Base-by-base conservation (phyloP, 805 yeast genomes). In the Kodamaea neixiangensis region DNA sequence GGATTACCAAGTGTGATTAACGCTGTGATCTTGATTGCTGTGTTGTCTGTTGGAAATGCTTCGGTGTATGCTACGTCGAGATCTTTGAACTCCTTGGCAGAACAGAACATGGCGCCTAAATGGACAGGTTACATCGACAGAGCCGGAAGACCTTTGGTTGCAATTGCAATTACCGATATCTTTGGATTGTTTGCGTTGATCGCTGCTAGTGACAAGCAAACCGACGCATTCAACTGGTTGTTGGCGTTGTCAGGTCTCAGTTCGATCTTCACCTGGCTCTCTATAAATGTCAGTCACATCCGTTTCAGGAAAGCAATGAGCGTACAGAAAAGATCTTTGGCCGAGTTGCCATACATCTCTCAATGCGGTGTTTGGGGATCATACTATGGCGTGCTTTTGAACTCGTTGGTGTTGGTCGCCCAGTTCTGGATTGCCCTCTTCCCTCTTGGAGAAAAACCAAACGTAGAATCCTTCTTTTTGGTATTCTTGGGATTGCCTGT, bases 91-190 rank as follows among this genome's bases (percentile, higher is more conserved):
- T 78, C 87, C 6, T 75, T 86, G 67, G 85, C 89, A 5, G 82
- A 79, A 39, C 83, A 81, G 64, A 83, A 86, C n/a, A 76, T 77
- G 59, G 85, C 85, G 15, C 91, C 90, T 29, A 69, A 69, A 46
- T 60, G 75, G 22, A 76, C 85, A 47, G 83, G 84, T 29, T 85
- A 85, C 68, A 81, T 88, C 52, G 96, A 89, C 65, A 77, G 86
- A 56, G 74, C 72, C 46, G 96, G 96, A 49, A 79, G 96, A 61
- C 96, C 97, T 14, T 64, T 87, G 45, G 81, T 79, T 48, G 92
- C 89, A 14, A 81, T 87, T 59, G 54, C 66, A 4, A 70, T 77
- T 34, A 73, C 85, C 7, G 68, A 81, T 45, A 58, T 70, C 7
- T 71, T 83, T 62, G 88, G 87, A 21, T 67, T 83, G 53, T 59